Evolutionary conservation across 164 flowering plant genomes (phyloP).

Genomic region (Macadamia integrifolia): DNA sequence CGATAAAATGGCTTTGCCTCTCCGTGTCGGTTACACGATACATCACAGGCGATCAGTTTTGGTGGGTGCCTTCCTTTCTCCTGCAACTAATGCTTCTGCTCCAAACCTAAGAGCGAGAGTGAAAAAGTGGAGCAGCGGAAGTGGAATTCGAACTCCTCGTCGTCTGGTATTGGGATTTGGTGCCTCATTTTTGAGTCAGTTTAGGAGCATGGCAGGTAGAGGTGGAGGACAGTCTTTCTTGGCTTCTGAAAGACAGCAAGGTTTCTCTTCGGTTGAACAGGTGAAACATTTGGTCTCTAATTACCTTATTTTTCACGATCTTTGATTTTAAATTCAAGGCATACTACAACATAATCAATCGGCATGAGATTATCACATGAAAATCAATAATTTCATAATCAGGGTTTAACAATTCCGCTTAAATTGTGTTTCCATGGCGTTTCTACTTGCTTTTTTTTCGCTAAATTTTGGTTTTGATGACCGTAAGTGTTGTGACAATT

Average conservation of each 20-base stretch:
- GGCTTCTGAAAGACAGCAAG: constrained; percentile 55
- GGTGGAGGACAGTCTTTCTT: constrained; percentile 35
- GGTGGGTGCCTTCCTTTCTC: constrained; percentile 4
- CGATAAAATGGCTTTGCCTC: constrained; percentile 4
- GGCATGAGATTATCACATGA: background rate
- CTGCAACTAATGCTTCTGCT: background rate
- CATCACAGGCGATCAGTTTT: constrained; percentile 1
- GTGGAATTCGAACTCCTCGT: constrained; percentile 25
- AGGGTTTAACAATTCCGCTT: background rate
- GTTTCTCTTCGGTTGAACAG: constrained; percentile 46
- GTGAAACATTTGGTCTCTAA: constrained; percentile 18
- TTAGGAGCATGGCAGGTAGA: constrained; percentile 39
- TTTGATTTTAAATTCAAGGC: no score
- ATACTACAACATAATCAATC: no score
- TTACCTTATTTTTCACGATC: background rate
- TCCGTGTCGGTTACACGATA: background rate
- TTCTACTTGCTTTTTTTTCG: background rate
- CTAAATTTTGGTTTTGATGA: background rate
- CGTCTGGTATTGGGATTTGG: constrained; percentile 58
- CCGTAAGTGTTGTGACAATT: no score
- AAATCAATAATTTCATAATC: no score
- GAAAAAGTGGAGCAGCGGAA: constrained; percentile 12
- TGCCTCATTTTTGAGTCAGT: constrained; percentile 43
- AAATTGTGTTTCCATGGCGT: background rate
- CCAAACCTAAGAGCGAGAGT: constrained; percentile 6